These are phyloP conservation scores for Neltuma alba DNA, from an alignment of 306 rosid genomes.

Conservation along the genomic window DNA sequence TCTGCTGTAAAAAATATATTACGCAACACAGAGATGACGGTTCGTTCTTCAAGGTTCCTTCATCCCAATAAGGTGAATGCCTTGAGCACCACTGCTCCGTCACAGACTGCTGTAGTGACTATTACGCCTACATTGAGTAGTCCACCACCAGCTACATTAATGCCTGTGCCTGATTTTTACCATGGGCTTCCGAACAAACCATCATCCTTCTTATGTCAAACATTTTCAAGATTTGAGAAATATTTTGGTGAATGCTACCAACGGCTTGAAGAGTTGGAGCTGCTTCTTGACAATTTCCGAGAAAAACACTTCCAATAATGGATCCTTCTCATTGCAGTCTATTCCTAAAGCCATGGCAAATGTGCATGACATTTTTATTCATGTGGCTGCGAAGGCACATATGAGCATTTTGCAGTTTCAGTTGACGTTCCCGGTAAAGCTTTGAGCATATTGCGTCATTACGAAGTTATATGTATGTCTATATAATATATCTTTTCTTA, in stretches of 20 bases:
- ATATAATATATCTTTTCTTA: neutral
- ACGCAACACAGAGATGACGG: slow-evolving; percentile 79
- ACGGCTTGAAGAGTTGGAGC: slow-evolving; percentile 89
- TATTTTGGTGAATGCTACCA: slow-evolving; percentile 72
- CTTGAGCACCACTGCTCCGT: slow-evolving; percentile 67
- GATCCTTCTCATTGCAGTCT: slow-evolving; percentile 68
- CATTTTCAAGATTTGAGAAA: slow-evolving; percentile 86
- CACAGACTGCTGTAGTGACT: slow-evolving; percentile 65
- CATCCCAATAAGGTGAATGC: slow-evolving; percentile 69
- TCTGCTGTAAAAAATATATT: slow-evolving; percentile 67
- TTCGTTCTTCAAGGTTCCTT: slow-evolving; percentile 84
- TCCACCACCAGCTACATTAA: slow-evolving; percentile 59
- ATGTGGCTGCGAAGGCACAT: slow-evolving; percentile 89
- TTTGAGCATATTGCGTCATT: neutral
- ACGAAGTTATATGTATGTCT: neutral
- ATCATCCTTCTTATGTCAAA: slow-evolving; percentile 80
- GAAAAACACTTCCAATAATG: slow-evolving; percentile 55
- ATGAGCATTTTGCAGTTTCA: slow-evolving; percentile 13
- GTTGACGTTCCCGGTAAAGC: slow-evolving; percentile 14
- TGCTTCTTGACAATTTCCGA: slow-evolving; percentile 64
- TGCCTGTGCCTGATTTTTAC: slow-evolving; percentile 82
- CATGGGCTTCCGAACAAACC: slow-evolving; percentile 89
- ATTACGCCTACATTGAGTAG: slow-evolving; percentile 43
- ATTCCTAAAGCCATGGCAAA: slow-evolving; percentile 93
- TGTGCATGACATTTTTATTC: slow-evolving; percentile 86